Evolutionary conservation across 805 yeast species (phyloP), one percentile per base, ranked within the genome.

Genomic region (Candida patagonica): DNA sequence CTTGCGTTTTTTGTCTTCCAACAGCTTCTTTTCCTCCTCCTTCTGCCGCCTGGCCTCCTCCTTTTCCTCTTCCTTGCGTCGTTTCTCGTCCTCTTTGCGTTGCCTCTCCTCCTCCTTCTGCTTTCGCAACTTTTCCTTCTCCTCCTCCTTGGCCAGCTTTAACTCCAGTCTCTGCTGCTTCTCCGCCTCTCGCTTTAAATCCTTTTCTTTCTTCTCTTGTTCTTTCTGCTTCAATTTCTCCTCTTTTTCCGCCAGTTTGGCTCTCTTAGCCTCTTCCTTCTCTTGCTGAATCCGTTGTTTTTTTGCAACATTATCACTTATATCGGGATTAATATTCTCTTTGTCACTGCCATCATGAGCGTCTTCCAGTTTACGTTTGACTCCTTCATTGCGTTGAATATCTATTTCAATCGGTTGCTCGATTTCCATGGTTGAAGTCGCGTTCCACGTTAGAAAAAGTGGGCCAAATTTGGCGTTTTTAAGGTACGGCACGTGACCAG

Each of bases 71-170:
- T 35, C 49, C 46, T 17, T 22, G 41, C 41, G 49, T 45, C 19
- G 35, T 44, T 21, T 48, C 49, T 41, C 50, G 32, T 45, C 42
- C 38, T 40, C 44, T 32, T 45, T 42, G 38, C 46, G 45, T 17
- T 49, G 51, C 31, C 33, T 35, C 30, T 40, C 42, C 32, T 47
- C 50, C 19, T 49, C 52, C 26, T 49, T 47, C 25, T 40, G 45
- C 26, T 35, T 43, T 19, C 54, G 54, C 21, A 43, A 47, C 19
- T 30, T 36, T 35, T 38, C 38, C 42, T 50, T 43, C 29, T 29
- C 42, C 26, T 48, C 48, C 38, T 48, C 50, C 32, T 41, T 48
- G 30, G 48, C 42, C 39, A 42, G 44, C 16, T 50, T 50, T 34
- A 38, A 43, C 20, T 33, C 35, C 43, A 48, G 50, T 13, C 46